Conservation (phyloP, 78 protist genomes). For the slime mould (Dictyostelium discoideum) region DNA sequence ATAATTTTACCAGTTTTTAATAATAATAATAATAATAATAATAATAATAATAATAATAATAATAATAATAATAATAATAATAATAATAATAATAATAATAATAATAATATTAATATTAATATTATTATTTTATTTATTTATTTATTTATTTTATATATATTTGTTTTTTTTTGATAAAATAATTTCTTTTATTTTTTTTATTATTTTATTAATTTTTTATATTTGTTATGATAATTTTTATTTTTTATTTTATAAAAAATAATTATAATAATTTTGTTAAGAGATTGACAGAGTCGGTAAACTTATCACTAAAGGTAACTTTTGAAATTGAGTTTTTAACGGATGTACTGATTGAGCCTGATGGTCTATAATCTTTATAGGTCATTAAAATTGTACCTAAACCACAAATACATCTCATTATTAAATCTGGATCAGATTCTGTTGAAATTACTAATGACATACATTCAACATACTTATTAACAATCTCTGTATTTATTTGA, state of each 20-base stretch:
- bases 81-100: too few species aligned
- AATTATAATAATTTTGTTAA: neutral
- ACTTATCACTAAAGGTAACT: neutral
- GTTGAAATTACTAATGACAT: neutral
- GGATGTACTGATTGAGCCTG: neutral
- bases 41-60: too few species aligned
- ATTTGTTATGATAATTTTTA: too few species aligned
- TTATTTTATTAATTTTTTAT: too few species aligned
- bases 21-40: too few species aligned
- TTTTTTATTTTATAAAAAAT: too few species aligned
- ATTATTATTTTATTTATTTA: too few species aligned
- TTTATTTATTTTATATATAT: neutral
- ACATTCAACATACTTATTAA: neutral
- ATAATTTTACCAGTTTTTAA: neutral
- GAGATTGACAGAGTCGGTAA: neutral
- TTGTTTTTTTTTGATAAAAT: too few species aligned
- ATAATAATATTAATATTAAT: too few species aligned
- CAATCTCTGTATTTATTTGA: neutral
- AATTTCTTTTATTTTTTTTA: too few species aligned
- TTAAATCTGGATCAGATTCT: neutral
- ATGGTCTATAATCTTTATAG: constrained; percentile 21
- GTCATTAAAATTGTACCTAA: constrained; percentile 40
- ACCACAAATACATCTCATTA: constrained; percentile 12
- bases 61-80: too few species aligned
- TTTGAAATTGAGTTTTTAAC: neutral